Evolutionary conservation across 2,329 filamentous ascomycete genomes (phyloP).

Genomic region (Tolypocladium cylindrosporum): DNA sequence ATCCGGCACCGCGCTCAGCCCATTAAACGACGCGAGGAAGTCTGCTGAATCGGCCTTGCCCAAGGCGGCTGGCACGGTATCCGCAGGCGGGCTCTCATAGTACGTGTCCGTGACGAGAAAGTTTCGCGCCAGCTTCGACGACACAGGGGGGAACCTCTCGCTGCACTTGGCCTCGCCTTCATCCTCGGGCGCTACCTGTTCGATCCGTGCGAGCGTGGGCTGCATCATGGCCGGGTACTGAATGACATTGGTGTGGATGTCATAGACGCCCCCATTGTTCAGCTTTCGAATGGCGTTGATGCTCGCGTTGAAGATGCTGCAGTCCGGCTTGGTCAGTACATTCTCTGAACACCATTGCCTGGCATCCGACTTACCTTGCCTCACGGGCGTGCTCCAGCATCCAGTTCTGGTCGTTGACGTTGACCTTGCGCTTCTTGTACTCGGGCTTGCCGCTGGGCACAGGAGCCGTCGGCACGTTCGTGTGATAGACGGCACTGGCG

Average conservation of each 20-base stretch:
- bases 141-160: constrained; percentile 35
- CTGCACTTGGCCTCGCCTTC: constrained; percentile 15
- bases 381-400: constrained; percentile 89
- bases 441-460: constrained; percentile 66
- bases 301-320: constrained; percentile 72
- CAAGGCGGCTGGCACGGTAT: constrained; percentile 35
- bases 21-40: constrained; percentile 44
- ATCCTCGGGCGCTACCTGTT: constrained; percentile 48
- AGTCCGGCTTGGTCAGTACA: not conserved
- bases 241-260: constrained; percentile 87
- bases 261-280: constrained; percentile 72
- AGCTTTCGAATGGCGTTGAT: constrained; percentile 58
- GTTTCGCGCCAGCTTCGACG: constrained; percentile 41
- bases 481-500: constrained; percentile 91
- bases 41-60: constrained; percentile 31
- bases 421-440: constrained; percentile 73
- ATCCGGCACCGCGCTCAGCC: constrained; percentile 52
- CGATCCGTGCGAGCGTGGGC: constrained; percentile 76
- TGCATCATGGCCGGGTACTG: constrained; percentile 84
- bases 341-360: constrained; percentile 3
- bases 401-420: constrained; percentile 92
- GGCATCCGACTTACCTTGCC: constrained; percentile 55
- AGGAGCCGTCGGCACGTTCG: constrained; percentile 66
- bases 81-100: constrained; percentile 39
- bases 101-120: constrained; percentile 46